Evolutionary conservation across 1,139 yeast genomes (phyloP), one percentile per base, ranked within the genome.

Genomic region (Yamadazyma triangularis): DNA sequence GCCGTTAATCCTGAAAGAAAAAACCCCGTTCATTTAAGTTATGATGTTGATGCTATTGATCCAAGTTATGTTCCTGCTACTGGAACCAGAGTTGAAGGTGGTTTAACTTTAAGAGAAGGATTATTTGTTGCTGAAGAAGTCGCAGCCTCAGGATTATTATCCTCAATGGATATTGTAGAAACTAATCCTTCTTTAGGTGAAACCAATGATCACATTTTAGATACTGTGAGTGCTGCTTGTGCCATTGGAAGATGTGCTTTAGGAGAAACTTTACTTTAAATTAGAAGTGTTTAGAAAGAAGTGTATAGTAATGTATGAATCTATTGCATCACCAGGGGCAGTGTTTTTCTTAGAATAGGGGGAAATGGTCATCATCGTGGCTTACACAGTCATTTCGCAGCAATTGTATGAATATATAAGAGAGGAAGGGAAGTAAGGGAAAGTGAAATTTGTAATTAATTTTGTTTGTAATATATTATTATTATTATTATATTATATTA

Each of bases 51-150:
- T 58, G 96, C 97, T 27, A 80, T 91, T 41, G 98, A 91, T 59
- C 98, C 98, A 30, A 71, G 79, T 41, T 87, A 70, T 52, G 96
- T 93, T 11, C 96, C 96, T 19, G 95, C 97, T 24, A 91, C 98
- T 2, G 98, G 98, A 34, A 91, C 98, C 2, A 89, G 97, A 34
- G 98, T 91, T 13, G 81, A 95, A 55, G 97, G 97, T 40, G 98
- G 98, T 3, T 70, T 91, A 42, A 81, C 96, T 6, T 73, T 91
- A 59, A 76, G 98, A 64, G 98, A 91, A 62, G 97, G 96, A 28
- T 73, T 93, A 53, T 91, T 83, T 55, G 63, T 91, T 33, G 93
- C 91, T 39, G 98, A 91, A 62, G 93, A 93, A 42, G 66, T 89
- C 26, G 96, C 96, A 8, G 87, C 79, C 50, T 77, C 94, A 24